Percentiles rank a stretch among this genome's conserved stretches.
These are phyloP conservation scores for Xylaria sp. DNA, from an alignment of 2,329 filamentous ascomycete species.

Conservation along the genomic window DNA sequence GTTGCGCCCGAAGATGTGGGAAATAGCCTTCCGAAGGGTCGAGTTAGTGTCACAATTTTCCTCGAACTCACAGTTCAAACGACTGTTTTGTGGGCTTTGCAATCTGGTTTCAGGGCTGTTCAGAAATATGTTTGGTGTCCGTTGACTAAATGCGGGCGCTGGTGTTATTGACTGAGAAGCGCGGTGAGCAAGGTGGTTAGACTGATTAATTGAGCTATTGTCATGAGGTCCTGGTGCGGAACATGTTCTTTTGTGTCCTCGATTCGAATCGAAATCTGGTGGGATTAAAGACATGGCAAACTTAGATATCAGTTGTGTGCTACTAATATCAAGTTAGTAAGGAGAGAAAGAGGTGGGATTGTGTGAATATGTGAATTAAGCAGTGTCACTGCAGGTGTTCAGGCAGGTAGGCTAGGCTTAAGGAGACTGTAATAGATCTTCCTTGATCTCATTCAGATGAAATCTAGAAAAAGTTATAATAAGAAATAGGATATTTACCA, in stretches of 20 bases:
- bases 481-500: slow-evolving; percentile 39
- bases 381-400: neutral
- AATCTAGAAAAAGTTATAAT: neutral
- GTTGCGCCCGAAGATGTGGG: slow-evolving; percentile 85
- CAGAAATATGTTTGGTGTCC: slow-evolving; percentile 39
- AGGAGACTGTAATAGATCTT: neutral
- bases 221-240: slow-evolving; percentile 61
- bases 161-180: slow-evolving; percentile 47
- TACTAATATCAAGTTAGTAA: slow-evolving; percentile 28
- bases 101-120: slow-evolving; percentile 25
- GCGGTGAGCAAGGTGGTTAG: slow-evolving; percentile 41
- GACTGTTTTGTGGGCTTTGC: no score
- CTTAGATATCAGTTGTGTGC: slow-evolving; percentile 30
- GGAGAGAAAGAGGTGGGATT: neutral
- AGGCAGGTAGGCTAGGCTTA: neutral
- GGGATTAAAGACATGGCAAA: slow-evolving; percentile 33
- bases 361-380: neutral
- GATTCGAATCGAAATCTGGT: slow-evolving; percentile 44
- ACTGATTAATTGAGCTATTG: slow-evolving; percentile 40
- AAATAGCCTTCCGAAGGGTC: slow-evolving; percentile 78
- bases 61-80: slow-evolving; percentile 63
- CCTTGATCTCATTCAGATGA: neutral
- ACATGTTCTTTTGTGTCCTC: slow-evolving; percentile 60
- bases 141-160: slow-evolving; percentile 43
- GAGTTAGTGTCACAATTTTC: slow-evolving; percentile 69